Percentiles rank a stretch among this genome's conserved stretches.
Evolutionary conservation across 139 green algal genomes (phyloP).

Genomic region (Volvox reticuliferus): DNA sequence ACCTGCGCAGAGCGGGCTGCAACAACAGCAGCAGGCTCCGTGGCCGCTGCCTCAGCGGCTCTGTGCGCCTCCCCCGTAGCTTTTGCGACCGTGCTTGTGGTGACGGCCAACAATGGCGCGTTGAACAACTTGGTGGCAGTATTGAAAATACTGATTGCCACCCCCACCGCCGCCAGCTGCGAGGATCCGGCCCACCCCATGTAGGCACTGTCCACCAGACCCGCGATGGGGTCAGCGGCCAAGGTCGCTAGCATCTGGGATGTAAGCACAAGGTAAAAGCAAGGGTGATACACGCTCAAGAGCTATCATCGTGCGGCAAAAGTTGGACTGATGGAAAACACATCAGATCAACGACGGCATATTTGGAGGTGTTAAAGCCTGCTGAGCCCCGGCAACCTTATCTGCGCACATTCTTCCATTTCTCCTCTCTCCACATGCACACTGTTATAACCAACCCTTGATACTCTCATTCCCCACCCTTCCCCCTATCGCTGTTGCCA

Average conservation of each 20-base stretch:
- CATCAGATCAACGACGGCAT: no score
- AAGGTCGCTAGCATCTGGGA: conserved; percentile 74
- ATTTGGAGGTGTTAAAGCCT: no score
- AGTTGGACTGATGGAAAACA: no score
- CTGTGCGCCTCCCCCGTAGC: conserved; percentile 45
- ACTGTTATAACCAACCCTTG: no score
- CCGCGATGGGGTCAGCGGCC: conserved; percentile 80
- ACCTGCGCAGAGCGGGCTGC: not conserved
- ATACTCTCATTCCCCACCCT: no score
- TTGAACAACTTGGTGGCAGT: conserved; percentile 84
- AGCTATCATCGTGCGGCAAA: no score
- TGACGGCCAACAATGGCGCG: conserved; percentile 80
- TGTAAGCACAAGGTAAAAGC: no score
- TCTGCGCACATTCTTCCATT: no score
- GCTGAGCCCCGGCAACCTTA: no score
- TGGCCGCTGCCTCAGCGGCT: conserved; percentile 5
- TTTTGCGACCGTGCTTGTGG: conserved; percentile 74
- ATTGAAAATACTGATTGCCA: conserved; percentile 81
- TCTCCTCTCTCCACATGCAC: no score
- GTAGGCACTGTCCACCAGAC: conserved; percentile 79
- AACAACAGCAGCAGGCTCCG: not conserved
- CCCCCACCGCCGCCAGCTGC: conserved; percentile 74
- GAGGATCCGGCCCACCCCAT: conserved; percentile 69
- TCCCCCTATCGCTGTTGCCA: not conserved
- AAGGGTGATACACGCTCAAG: no score